Evolutionary conservation across 176 grass and related monocot species (phyloP), one percentile per base, ranked within the genome.

Genomic region (Carex kokanica): DNA sequence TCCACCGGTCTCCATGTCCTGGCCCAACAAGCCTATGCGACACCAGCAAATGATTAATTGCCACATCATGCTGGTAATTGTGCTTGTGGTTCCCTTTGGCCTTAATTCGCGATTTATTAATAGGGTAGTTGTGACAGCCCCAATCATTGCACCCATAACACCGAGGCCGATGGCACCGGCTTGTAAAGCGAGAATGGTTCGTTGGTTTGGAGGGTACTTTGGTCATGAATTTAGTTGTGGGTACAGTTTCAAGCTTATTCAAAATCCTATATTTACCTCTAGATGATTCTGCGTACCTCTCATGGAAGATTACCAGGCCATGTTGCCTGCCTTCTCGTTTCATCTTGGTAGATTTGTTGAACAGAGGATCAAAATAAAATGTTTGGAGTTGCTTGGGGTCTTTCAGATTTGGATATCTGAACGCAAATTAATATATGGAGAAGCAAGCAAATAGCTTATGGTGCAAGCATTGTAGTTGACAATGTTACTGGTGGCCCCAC

Each of bases 261-360:
- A 78, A 51, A 4, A 78, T 58, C 45, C 43, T 51, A 15, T 23
- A 78, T 57, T 78, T 78, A 55, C 47, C 47, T 78, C 74, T 4
- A 51, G 51, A 55, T 29, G 43, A 54, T 58, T 78, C 74, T 53
- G 45, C 23, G 7, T 78, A 78, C 8, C 18, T 78, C 38, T 78
- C 47, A 55, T 55, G 21, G 74, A 54, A 78, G 74, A 78, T 51
- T 27, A 78, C 74, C 74, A 78, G 31, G 18, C 74, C 74, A 31
- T 78, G 74, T 78, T 78, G 74, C 74, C 74, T 78, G 12, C 74
- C 74, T 17, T 58, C 45, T 78, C 74, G 47, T 78, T 55, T 78
- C 45, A 78, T 78, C 31, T 83, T 65, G 27, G 27, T 31, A 7
- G 55, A 11, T 49, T 58, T 58, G 17, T 58, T 58, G 5, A 58